phyloP scores from a whole-genome alignment of 1,139 yeast species.

The Saccharomyces hybrid region DNA sequence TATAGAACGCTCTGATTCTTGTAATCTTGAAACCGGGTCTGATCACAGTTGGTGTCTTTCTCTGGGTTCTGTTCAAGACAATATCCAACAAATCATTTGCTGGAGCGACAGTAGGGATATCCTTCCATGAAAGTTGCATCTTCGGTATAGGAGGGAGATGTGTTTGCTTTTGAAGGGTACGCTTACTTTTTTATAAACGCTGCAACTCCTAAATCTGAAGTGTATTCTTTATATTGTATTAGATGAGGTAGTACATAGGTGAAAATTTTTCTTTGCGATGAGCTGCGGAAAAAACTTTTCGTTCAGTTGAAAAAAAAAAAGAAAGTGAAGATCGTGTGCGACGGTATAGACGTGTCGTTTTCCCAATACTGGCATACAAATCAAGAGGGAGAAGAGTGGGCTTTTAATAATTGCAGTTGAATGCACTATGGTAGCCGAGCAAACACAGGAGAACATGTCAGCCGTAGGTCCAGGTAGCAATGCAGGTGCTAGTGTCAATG shows the following conservation, averaged over 20 bases:
- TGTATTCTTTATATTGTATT: conserved; percentile 5
- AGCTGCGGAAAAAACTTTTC: background rate
- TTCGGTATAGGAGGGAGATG: conserved; percentile 12
- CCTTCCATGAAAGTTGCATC: conserved; percentile 98
- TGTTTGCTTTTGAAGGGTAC: background rate
- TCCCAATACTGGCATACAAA: background rate
- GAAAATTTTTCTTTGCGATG: conserved; percentile 1
- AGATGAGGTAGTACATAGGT: background rate
- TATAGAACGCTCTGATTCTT: conserved; percentile 94
- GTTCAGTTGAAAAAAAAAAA: conserved; percentile 1
- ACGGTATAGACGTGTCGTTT: background rate
- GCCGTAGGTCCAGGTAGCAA: conserved; percentile 2
- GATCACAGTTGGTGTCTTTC: conserved; percentile 97
- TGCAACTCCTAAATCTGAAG: background rate
- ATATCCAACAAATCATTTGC: conserved; percentile 92
- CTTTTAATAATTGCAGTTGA: background rate
- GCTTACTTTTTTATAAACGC: background rate
- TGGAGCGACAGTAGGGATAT: conserved; percentile 89
- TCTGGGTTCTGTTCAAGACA: conserved; percentile 92
- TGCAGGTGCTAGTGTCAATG: conserved; percentile 3
- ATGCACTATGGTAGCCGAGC: background rate
- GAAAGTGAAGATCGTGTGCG: background rate
- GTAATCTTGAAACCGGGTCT: conserved; percentile 95
- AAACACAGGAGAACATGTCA: conserved; percentile 6
- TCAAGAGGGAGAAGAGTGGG: background rate